Percentiles rank a stretch among this genome's conserved stretches.
Evolutionary conservation across 495 filamentous ascomycete species (phyloP).

Genomic region (Rhypophila decipiens): DNA sequence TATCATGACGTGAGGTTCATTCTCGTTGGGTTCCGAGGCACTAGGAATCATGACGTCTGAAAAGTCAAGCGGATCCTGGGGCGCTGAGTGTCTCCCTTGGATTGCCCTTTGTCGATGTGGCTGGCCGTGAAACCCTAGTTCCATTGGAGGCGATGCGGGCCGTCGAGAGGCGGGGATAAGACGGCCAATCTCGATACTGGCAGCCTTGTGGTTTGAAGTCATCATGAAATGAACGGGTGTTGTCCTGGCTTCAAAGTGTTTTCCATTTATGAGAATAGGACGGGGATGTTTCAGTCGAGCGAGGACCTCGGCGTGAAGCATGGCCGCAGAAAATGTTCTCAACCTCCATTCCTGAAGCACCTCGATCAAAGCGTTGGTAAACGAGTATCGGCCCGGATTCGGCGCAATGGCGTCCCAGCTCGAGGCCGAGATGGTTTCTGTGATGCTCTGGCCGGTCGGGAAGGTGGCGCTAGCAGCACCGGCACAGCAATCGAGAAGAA

Average conservation of each 20-base stretch:
- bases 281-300: constrained; percentile 46
- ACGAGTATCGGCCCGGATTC: constrained; percentile 45
- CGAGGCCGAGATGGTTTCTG: constrained; percentile 48
- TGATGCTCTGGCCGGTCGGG: constrained; percentile 42
- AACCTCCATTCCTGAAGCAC: constrained; percentile 44
- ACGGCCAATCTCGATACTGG: constrained; percentile 42
- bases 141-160: constrained; percentile 28
- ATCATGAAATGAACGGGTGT: constrained; percentile 50
- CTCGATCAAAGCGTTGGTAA: constrained; percentile 45
- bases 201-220: constrained; percentile 46
- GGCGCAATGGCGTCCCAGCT: constrained; percentile 48
- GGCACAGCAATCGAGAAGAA: constrained; percentile 49
- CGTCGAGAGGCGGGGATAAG: constrained; percentile 20
- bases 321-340: constrained; percentile 42
- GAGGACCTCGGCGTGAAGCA: constrained; percentile 47
- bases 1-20: constrained; percentile 47
- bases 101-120: constrained; percentile 3
- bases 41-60: constrained; percentile 14
- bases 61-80: constrained; percentile 7
- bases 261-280: constrained; percentile 42
- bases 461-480: constrained; percentile 46
- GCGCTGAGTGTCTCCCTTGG: constrained; percentile 13
- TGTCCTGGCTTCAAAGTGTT: constrained; percentile 41
- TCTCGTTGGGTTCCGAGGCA: constrained; percentile 32
- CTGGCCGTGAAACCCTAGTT: constrained; percentile 10